phyloP scores from a whole-genome alignment of 805 yeast genomes.

The Lipomyces chichibuensis region DNA sequence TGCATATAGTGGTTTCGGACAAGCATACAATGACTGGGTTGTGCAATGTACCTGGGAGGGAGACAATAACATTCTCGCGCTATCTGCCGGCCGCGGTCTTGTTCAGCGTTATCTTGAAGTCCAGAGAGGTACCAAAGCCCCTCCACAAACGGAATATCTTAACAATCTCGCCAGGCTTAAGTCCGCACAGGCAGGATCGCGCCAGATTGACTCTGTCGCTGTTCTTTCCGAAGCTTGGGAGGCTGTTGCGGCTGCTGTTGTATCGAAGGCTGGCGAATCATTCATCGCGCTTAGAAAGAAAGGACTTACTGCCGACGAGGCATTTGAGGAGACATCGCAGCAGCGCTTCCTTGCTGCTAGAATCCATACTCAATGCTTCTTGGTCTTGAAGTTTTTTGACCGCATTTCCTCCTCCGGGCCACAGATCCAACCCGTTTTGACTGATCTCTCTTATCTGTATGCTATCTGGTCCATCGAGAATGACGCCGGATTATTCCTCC shows the following conservation, averaged over 20 bases:
- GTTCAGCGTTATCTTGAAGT: conserved; percentile 53
- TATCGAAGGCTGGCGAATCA: conserved; percentile 43
- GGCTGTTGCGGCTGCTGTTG: conserved; percentile 43
- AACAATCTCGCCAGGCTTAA: conserved; percentile 30
- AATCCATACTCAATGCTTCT: conserved; percentile 46
- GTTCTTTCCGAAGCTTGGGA: conserved; percentile 45
- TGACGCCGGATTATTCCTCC: conserved; percentile 72
- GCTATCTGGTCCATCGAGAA: conserved; percentile 68
- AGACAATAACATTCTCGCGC: conserved; percentile 83
- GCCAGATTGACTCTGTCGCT: conserved; percentile 25
- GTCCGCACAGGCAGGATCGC: conserved; percentile 19
- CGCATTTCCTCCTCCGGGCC: conserved; percentile 46
- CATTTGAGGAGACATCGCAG: conserved; percentile 49
- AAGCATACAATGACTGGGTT: conserved; percentile 90
- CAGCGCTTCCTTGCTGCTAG: conserved; percentile 48
- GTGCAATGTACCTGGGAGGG: conserved; percentile 99
- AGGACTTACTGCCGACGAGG: conserved; percentile 41
- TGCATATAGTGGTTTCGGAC: conserved; percentile 88
- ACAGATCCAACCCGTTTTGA: conserved; percentile 54
- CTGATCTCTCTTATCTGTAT: conserved; percentile 61
- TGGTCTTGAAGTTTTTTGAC: conserved; percentile 47
- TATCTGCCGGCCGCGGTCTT: conserved; percentile 80
- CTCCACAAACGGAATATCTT: conserved; percentile 53
- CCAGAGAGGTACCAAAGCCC: conserved; percentile 51
- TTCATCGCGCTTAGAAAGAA: conserved; percentile 37